Evolutionary conservation across 2,329 filamentous ascomycete species (phyloP).

Genomic region (Chalara sp.): DNA sequence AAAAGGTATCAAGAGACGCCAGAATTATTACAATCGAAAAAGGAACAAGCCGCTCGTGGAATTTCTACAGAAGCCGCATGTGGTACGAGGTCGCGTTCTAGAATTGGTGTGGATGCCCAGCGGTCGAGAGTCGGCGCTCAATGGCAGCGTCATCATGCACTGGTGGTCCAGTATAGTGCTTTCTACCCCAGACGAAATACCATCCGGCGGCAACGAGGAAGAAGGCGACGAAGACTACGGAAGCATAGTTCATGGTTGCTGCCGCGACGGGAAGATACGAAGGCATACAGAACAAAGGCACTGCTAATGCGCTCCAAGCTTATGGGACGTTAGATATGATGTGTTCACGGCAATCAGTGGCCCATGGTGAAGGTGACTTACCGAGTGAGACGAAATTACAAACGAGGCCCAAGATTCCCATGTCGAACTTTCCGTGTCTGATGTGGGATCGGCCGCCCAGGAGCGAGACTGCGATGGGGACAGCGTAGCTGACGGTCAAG

Average conservation of each 20-base stretch:
- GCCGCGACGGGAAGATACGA: conserved; percentile 52
- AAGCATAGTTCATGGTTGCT: conserved; percentile 48
- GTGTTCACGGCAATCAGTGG: background rate
- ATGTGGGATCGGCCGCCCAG: conserved; percentile 45
- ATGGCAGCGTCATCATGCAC: background rate
- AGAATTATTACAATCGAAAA: too few species aligned
- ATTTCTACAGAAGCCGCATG: too few species aligned
- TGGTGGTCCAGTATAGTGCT: background rate
- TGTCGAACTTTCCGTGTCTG: conserved; percentile 50
- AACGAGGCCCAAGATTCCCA: conserved; percentile 53
- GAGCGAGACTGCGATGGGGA: conserved; percentile 59
- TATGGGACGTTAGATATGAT: conserved; percentile 24
- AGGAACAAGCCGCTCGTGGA: too few species aligned
- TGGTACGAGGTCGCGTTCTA: too few species aligned
- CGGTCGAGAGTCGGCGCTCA: background rate
- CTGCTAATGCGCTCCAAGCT: conserved; percentile 62
- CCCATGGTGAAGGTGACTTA: background rate
- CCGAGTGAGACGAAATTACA: conserved; percentile 40
- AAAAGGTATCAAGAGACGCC: too few species aligned
- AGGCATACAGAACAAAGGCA: conserved; percentile 72
- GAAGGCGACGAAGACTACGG: background rate
- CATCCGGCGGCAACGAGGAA: background rate
- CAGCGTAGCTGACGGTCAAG: conserved; percentile 61
- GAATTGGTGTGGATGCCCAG: too few species aligned
- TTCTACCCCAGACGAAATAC: background rate